Evolutionary conservation across 2,329 filamentous ascomycete genomes (phyloP).

Genomic region (Apiospora saccharicola): DNA sequence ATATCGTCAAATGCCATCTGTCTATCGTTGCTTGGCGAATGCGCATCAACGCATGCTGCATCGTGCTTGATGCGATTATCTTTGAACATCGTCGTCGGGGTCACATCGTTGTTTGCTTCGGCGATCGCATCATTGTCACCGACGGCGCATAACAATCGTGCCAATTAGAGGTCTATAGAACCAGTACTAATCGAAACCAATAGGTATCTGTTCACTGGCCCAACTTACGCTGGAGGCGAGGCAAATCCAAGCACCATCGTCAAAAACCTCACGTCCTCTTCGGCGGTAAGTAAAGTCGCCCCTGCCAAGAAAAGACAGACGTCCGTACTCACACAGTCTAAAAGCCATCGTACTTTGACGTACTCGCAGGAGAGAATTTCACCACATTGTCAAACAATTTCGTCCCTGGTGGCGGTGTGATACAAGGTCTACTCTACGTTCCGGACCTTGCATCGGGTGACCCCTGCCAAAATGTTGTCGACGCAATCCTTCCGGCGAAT

Average conservation of each 20-base stretch:
- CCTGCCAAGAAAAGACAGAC: conserved; percentile 30
- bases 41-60: not conserved
- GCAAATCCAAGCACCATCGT: conserved; percentile 62
- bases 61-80: not conserved
- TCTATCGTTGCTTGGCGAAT: not conserved
- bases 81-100: not conserved
- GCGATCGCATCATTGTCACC: not conserved
- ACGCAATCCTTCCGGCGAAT: conserved; percentile 74
- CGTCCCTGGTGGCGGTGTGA: conserved; percentile 63
- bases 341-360: conserved; percentile 60
- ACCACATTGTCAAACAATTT: conserved; percentile 79
- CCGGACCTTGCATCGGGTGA: conserved; percentile 69
- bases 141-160: not conserved
- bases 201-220: conserved; percentile 68
- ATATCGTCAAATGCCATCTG: conserved; percentile 23
- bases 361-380: conserved; percentile 62
- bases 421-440: conserved; percentile 85
- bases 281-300: conserved; percentile 56
- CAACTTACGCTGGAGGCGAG: conserved; percentile 58
- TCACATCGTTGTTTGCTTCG: not conserved
- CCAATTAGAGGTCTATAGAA: too few relatives aligned
- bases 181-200: not conserved
- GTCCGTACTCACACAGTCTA: not conserved
- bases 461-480: conserved; percentile 69
- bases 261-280: conserved; percentile 63